A percentile compares a stretch with the other conserved stretches of the same genome.
phyloP scores from a whole-genome alignment of 805 yeast species.

The Kuraishia piskuri region DNA sequence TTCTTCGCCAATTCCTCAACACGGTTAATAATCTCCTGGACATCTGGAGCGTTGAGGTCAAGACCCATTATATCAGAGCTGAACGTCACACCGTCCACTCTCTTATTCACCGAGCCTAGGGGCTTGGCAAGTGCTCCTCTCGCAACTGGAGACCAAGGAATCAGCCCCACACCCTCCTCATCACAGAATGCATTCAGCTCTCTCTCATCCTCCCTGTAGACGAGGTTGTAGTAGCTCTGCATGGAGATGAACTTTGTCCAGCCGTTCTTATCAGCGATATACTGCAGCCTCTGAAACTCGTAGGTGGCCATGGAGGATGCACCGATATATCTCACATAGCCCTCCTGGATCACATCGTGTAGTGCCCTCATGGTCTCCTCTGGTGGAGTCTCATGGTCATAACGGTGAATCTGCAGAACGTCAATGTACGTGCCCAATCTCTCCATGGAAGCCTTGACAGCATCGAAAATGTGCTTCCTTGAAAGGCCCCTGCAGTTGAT shows the following conservation, averaged over 20 bases:
- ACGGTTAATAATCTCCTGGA: conserved; percentile 31
- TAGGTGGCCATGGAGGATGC: conserved; percentile 53
- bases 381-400: conserved; percentile 37
- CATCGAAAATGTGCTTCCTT: conserved; percentile 40
- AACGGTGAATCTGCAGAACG: conserved; percentile 48
- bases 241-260: conserved; percentile 53
- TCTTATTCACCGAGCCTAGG: conserved; percentile 4
- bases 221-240: conserved; percentile 50
- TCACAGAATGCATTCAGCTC: conserved; percentile 51
- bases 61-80: conserved; percentile 5
- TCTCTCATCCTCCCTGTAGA: conserved; percentile 58
- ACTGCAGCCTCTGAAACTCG: conserved; percentile 47
- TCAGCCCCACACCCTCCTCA: conserved; percentile 42
- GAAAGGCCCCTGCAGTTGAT: conserved; percentile 31
- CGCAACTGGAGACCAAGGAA: conserved; percentile 57
- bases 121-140: conserved; percentile 50
- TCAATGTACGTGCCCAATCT: conserved; percentile 47
- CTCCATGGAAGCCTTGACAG: conserved; percentile 29
- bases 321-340: conserved; percentile 47
- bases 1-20: conserved; percentile 49
- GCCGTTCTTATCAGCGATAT: conserved; percentile 42
- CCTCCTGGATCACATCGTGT: conserved; percentile 39
- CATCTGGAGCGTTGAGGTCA: conserved; percentile 12
- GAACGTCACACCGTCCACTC: conserved; percentile 10
- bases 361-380: conserved; percentile 50